Conservation (phyloP, 2,329 filamentous ascomycete genomes). For the Apiospora malaysiana region DNA sequence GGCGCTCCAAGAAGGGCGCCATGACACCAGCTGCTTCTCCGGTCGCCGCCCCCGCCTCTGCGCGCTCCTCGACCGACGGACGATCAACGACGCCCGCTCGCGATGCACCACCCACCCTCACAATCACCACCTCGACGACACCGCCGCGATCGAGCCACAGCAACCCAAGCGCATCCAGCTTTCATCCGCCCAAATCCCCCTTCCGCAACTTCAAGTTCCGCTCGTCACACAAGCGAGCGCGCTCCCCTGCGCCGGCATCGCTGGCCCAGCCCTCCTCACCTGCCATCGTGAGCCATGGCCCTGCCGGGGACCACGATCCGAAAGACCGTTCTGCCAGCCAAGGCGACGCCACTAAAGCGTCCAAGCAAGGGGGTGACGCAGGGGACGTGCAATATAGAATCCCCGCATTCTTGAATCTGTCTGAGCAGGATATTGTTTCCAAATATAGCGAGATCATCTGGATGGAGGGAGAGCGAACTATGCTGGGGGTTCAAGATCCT, state of each 20-base stretch:
- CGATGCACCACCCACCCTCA: conserved; percentile 32
- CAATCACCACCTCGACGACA: conserved; percentile 36
- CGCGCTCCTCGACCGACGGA: conserved; percentile 14
- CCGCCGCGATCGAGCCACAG: conserved; percentile 33
- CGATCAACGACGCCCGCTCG: conserved; percentile 1
- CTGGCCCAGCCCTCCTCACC: conserved; percentile 32
- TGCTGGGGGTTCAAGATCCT: conserved; percentile 46
- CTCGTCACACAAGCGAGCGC: conserved; percentile 53
- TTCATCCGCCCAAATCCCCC: conserved; percentile 38
- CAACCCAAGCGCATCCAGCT: conserved; percentile 23
- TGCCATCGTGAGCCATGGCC: conserved; percentile 45
- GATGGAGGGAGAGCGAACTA: conserved; percentile 56
- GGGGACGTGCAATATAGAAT: conserved; percentile 37
- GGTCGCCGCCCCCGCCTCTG: not conserved
- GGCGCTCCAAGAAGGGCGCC: conserved; percentile 21
- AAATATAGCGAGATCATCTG: conserved; percentile 61
- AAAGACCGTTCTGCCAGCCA: conserved; percentile 13
- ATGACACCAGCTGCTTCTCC: conserved; percentile 12
- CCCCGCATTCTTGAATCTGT: conserved; percentile 59
- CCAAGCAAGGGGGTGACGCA: conserved; percentile 3
- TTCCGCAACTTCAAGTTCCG: conserved; percentile 54
- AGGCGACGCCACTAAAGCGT: conserved; percentile 18
- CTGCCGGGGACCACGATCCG: conserved; percentile 35
- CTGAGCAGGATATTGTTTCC: conserved; percentile 51
- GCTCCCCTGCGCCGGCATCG: conserved; percentile 43